These are phyloP conservation scores for Austroboletus eburneus DNA, from an alignment of 768 basidiomycete genomes.

Conservation along the genomic window DNA sequence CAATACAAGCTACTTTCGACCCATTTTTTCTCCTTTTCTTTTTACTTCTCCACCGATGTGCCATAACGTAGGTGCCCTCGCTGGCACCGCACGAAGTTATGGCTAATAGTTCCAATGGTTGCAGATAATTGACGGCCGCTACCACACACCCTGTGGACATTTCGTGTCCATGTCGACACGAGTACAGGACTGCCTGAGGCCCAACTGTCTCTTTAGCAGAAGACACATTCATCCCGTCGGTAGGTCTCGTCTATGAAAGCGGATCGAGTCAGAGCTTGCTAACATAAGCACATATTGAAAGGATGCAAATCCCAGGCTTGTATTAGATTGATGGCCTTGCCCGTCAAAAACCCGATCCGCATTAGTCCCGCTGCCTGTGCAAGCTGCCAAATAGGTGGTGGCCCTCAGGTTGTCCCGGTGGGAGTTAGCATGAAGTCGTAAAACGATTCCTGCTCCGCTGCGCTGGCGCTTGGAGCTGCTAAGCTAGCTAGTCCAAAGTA, in stretches of 20 bases:
- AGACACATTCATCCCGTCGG: slow-evolving; percentile 57
- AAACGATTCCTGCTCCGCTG: slow-evolving; percentile 10
- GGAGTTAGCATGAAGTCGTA: slow-evolving; percentile 19
- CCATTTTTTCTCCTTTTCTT: no score
- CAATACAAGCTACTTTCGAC: slow-evolving; percentile 14
- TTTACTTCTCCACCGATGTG: slow-evolving; percentile 49
- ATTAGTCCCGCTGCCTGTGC: slow-evolving; percentile 50
- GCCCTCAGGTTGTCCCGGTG: slow-evolving; percentile 8
- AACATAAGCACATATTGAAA: slow-evolving; percentile 24
- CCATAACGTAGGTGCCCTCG: slow-evolving; percentile 62
- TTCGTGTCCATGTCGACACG: slow-evolving; percentile 70
- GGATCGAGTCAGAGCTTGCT: slow-evolving; percentile 2
- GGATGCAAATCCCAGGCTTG: slow-evolving; percentile 56
- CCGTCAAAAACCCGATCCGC: slow-evolving; percentile 68
- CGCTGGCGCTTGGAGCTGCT: slow-evolving; percentile 19
- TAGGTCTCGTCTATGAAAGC: slow-evolving; percentile 22
- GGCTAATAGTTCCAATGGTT: slow-evolving; percentile 1
- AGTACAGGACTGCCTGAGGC: slow-evolving; percentile 58
- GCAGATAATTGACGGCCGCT: slow-evolving; percentile 75
- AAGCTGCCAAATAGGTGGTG: slow-evolving; percentile 28
- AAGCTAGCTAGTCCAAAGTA: slow-evolving; percentile 13
- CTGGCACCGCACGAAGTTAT: not conserved
- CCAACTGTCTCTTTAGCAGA: slow-evolving; percentile 67
- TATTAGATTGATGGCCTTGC: slow-evolving; percentile 60
- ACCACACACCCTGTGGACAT: slow-evolving; percentile 64